Conservation (phyloP, 2,329 filamentous ascomycete species). For the Chaetomiaceae sp. region DNA sequence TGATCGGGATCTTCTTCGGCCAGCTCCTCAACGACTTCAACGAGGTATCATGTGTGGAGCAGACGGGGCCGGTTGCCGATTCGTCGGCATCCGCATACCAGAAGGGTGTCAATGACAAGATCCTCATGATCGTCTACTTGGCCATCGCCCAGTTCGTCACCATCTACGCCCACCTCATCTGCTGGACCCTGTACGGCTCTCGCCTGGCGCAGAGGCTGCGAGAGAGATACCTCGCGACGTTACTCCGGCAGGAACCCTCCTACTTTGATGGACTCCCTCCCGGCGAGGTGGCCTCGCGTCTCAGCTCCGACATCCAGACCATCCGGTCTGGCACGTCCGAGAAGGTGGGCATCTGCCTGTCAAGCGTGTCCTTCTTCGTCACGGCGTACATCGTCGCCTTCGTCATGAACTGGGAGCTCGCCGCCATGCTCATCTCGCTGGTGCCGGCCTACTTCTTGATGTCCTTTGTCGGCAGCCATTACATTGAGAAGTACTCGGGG, state of each 20-base stretch:
- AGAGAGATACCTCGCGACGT: conserved; percentile 54
- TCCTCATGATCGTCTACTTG: conserved; percentile 60
- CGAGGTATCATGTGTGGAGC: conserved; percentile 38
- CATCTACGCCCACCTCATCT: conserved; percentile 61
- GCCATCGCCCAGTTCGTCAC: conserved; percentile 59
- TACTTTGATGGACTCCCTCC: conserved; percentile 61
- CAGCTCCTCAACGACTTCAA: conserved; percentile 51
- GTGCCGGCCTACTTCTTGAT: conserved; percentile 61
- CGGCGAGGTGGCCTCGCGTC: conserved; percentile 60
- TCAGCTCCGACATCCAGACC: conserved; percentile 62
- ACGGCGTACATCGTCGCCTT: conserved; percentile 66
- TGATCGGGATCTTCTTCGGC: conserved; percentile 53
- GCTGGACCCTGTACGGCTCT: conserved; percentile 61
- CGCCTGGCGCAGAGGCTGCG: conserved; percentile 60
- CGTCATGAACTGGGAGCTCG: conserved; percentile 57
- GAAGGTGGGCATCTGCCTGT: conserved; percentile 64
- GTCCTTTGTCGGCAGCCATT: conserved; percentile 54
- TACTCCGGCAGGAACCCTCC: conserved; percentile 58
- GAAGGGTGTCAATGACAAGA: conserved; percentile 29
- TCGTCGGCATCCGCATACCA: conserved; percentile 13
- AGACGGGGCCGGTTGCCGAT: conserved; percentile 5
- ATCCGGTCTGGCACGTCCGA: conserved; percentile 66
- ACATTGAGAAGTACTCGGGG: conserved; percentile 49
- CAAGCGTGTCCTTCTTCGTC: conserved; percentile 61
- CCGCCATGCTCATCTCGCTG: conserved; percentile 60